Base-by-base conservation (phyloP, 345 rosid genomes). In the Barbarea vulgaris region DNA sequence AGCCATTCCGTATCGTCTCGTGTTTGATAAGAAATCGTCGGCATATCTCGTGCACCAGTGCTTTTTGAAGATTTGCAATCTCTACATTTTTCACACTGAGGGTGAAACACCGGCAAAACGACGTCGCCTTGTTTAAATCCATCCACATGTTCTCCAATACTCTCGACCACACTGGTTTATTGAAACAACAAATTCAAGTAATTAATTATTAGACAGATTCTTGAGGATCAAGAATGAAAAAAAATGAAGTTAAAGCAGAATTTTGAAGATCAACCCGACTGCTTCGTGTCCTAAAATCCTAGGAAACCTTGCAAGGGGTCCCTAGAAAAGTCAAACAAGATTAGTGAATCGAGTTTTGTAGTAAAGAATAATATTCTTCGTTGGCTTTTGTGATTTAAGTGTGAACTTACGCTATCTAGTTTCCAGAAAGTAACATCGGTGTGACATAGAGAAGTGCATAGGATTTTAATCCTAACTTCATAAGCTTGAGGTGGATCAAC, bases 391-490 rank as follows among this genome's bases (percentile, higher is more conserved):
- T 9, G 21, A 62, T 19, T 10, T 28, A 39, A 11, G 14, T 22
- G 39, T 54, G 56, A 34, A 67, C 65, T 84, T 82, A 88, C 96
- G 3, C 6, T 4, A 12, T 81, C 60, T 63, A 59, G 12, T 46
- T 85, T 87, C 91, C 85, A 84, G 69, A 69, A 78, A 51, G 84
- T 64, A 46, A 87, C 19, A 68, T 89, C 97, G 3, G 66, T 69
- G 72, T 88, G 97, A 50, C 97, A 91, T n/a, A 91, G 76, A 25
- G 96, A 84, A 33, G 91, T 88, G 83, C 96, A 89, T 33, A 91
- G 18, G 50, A 91, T 85, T 57, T 80, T 89, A 70, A 91, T 83
- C 64, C 96, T 80, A 21, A 91, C 89, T 74, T 89, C 97, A 69
- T 80, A 83, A 37, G 85, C 86, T 83, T 77, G 79, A 4, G 97